Percentiles rank a stretch among this genome's conserved stretches.
Evolutionary conservation across 768 basidiomycete genomes (phyloP).

Genomic region (Roridomyces roridus): DNA sequence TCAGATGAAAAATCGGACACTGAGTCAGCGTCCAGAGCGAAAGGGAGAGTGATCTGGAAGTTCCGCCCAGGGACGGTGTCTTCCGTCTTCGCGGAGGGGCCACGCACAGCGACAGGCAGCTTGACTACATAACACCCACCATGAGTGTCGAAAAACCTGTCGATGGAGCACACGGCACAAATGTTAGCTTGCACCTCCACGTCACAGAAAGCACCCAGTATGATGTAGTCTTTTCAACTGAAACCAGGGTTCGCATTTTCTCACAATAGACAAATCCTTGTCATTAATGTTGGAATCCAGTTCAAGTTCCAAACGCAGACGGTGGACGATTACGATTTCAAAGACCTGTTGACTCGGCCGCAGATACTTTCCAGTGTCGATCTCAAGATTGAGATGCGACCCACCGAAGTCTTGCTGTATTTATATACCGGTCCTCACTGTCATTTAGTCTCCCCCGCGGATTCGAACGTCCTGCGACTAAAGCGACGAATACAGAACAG

Average conservation of each 20-base stretch:
- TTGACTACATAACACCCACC: constrained; percentile 4
- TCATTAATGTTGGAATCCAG: background rate
- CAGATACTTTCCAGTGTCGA: constrained; percentile 5
- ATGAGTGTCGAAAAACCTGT: too few species aligned
- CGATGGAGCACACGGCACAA: background rate
- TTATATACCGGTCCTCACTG: constrained; percentile 8
- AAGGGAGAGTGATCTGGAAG: too few species aligned
- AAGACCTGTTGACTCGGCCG: background rate
- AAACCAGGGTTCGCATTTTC: background rate
- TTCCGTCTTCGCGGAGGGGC: constrained; percentile 6
- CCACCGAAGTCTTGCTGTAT: background rate
- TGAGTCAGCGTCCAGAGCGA: too few species aligned
- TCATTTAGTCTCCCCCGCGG: constrained; percentile 8
- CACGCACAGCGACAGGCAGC: background rate
- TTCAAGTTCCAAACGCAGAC: constrained; percentile 11
- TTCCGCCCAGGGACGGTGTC: background rate
- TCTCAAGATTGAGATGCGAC: background rate
- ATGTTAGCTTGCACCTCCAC: background rate
- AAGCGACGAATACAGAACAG: background rate
- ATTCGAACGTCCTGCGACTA: background rate
- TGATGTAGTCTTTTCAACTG: background rate
- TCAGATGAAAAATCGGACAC: too few species aligned
- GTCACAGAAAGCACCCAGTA: background rate
- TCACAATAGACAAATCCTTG: too few species aligned
- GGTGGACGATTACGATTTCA: background rate